Evolutionary conservation across 176 grass and related monocot species (phyloP), one percentile per base, ranked within the genome.

Genomic region (Oryza longistaminata): DNA sequence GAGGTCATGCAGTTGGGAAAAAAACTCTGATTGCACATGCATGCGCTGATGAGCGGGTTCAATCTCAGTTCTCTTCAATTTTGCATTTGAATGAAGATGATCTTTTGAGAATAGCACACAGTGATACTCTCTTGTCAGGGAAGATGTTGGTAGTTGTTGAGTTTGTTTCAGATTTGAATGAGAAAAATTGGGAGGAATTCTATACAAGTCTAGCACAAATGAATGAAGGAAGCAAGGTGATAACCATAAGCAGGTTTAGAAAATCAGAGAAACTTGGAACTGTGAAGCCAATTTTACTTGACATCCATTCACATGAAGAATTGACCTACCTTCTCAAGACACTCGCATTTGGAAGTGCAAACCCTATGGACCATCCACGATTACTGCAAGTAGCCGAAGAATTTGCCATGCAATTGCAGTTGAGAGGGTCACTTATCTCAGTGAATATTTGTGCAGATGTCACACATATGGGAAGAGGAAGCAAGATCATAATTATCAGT

Each of bases 401-500:
- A 33, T 52, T 70, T n/a, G 19, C 29, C 19, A 70, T 39, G 6
- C 17, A 33, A 37, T 10, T 64, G 37, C 58, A 44, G 1, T 27
- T 37, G 7, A 44, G 17, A 50, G 21, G 79, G 1, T 35, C 79
- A 14, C 66, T 81, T 21, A 3, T 37, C 3, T 0, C 3, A 16
- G 6, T 29, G 55, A 55, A 81, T 81, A n/a, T 3, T 16, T 7
- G 11, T 1, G 27, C 43, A 0, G 9, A 70, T 50, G 45, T 40
- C n/a, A 42, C 8, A 15, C 8, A 50, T 21, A 84, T 79, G 74
- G 68, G 9, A 1, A 50, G 7, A 72, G 80, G 86, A 78, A 78
- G 86, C 53, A 88, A 83, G 74, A 78, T 88, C 66, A 52, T 83
- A 53, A 52, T 83, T 44, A 17, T 84, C 68, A 80, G 60, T 21